phyloP scores from a whole-genome alignment of 148 eudicot genomes.

The Amaranthus palmeri region DNA sequence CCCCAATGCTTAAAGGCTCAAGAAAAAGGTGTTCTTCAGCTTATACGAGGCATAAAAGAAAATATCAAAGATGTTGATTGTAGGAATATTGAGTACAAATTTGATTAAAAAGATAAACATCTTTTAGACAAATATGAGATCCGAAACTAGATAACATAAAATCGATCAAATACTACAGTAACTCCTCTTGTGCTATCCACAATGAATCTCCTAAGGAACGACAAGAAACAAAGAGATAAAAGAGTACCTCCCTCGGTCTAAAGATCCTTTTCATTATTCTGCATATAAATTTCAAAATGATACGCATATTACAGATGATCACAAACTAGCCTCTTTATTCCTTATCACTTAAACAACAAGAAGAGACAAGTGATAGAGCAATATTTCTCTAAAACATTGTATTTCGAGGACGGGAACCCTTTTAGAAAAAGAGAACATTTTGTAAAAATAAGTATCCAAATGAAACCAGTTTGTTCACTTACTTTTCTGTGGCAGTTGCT shows the following conservation, averaged over 20 bases:
- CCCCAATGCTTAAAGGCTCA: too few relatives aligned
- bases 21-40: not conserved
- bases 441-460: not conserved
- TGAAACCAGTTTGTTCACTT: constrained; percentile 18
- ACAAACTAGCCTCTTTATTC: not conserved
- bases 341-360: not conserved
- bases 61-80: not conserved
- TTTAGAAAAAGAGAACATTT: not conserved
- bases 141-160: not conserved
- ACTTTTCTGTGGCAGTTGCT: constrained; percentile 87
- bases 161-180: not conserved
- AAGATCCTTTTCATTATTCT: not conserved
- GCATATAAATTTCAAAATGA: not conserved
- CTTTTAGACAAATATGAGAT: not conserved
- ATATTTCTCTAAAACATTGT: not conserved
- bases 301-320: not conserved
- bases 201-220: not conserved
- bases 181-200: not conserved
- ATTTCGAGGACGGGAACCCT: not conserved
- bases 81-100: too few relatives aligned
- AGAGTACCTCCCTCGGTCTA: not conserved
- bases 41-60: not conserved
- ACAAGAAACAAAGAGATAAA: not conserved
- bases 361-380: not conserved
- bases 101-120: not conserved